Evolutionary conservation across 148 eudicot genomes (phyloP).

Genomic region (Vaccinium corymbosum): DNA sequence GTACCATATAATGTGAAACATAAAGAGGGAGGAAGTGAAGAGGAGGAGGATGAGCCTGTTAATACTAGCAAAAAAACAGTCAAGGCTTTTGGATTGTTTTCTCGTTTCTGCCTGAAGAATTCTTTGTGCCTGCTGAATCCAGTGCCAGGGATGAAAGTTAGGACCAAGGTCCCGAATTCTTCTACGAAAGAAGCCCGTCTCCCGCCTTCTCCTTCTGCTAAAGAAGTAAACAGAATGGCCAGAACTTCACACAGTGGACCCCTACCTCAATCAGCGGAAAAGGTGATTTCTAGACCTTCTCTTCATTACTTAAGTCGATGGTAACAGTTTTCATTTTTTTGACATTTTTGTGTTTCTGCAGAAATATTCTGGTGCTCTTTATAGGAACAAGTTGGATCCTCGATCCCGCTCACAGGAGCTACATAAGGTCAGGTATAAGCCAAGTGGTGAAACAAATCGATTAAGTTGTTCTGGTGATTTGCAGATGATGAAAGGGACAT

Average conservation of each 20-base stretch:
- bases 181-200: conserved; percentile 35
- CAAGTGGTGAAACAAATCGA: conserved; percentile 27
- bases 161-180: conserved; percentile 31
- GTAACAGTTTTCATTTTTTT: neutral
- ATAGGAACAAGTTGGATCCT: conserved; percentile 39
- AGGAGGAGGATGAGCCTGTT: conserved; percentile 33
- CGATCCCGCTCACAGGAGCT: conserved; percentile 56
- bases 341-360: conserved; percentile 19
- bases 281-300: conserved; percentile 35
- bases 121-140: conserved; percentile 70
- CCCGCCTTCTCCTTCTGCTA: conserved; percentile 29
- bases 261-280: conserved; percentile 34
- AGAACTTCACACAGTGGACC: conserved; percentile 55
- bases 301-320: neutral
- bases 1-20: conserved; percentile 36
- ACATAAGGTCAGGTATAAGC: conserved; percentile 33
- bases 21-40: conserved; percentile 52
- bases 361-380: conserved; percentile 22
- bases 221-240: conserved; percentile 41
- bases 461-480: conserved; percentile 57
- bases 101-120: conserved; percentile 80
- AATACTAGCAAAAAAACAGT: conserved; percentile 32
- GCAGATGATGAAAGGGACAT: conserved; percentile 37
- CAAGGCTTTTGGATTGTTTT: conserved; percentile 67
- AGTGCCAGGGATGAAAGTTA: conserved; percentile 52